Conservation (phyloP, 139 green algal species). For the Picochlorum costavermella region DNA sequence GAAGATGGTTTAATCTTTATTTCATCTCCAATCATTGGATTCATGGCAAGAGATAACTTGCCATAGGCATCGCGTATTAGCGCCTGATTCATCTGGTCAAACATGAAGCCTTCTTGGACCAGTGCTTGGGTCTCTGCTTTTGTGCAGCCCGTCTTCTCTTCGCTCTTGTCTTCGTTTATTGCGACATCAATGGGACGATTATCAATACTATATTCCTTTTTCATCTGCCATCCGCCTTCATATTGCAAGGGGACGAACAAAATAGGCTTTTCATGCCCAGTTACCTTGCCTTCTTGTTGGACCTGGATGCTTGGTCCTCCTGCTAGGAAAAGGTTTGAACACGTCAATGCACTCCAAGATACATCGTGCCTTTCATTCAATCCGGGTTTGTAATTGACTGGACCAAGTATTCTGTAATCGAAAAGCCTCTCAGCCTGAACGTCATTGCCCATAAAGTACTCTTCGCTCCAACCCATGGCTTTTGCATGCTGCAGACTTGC, state of each 20-base stretch:
- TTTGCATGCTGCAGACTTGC: neutral
- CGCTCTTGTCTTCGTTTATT: no score
- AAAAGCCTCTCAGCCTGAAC: conserved; percentile 61
- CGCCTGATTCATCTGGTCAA: conserved; percentile 33
- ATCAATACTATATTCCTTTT: no score
- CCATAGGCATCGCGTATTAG: conserved; percentile 44
- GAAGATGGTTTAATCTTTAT: neutral
- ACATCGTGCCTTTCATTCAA: no score
- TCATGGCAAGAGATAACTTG: conserved; percentile 22
- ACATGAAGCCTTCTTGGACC: conserved; percentile 15
- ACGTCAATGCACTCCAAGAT: no score
- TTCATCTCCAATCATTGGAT: conserved; percentile 12
- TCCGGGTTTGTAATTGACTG: no score
- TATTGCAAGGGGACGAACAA: no score
- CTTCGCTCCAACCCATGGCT: conserved; percentile 20
- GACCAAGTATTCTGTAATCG: conserved; percentile 40
- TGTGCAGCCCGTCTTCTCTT: conserved; percentile 32
- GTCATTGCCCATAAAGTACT: conserved; percentile 32
- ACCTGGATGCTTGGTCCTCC: no score
- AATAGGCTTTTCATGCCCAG: no score
- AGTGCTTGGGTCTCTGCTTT: conserved; percentile 20
- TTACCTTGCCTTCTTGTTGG: no score
- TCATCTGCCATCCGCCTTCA: no score
- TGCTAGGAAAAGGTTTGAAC: no score
- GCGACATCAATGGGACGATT: no score